phyloP scores from a whole-genome alignment of 495 filamentous ascomycete genomes.

The Hyaloscypha bicolor region DNA sequence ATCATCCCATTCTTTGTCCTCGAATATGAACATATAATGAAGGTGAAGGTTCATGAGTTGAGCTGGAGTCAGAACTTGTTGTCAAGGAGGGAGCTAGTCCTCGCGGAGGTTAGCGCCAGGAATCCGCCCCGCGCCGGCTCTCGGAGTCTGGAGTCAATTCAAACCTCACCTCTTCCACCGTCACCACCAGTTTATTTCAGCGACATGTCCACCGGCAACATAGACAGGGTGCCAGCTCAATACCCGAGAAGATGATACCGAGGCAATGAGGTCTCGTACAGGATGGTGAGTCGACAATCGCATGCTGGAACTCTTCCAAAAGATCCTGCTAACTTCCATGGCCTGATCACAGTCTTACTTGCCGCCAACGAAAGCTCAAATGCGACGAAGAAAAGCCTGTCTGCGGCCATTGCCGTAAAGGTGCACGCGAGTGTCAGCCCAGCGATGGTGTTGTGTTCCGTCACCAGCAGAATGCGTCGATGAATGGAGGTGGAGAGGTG shows the following conservation, averaged over 20 bases:
- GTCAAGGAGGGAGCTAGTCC: not conserved
- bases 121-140: not conserved
- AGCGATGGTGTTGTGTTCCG: slow-evolving; percentile 67
- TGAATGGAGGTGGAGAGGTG: slow-evolving; percentile 53
- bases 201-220: not conserved
- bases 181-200: not conserved
- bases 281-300: slow-evolving; percentile 27
- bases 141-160: not conserved
- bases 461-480: slow-evolving; percentile 73
- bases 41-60: not conserved
- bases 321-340: not conserved
- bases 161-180: not conserved
- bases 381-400: slow-evolving; percentile 56
- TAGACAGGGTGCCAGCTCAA: slow-evolving; percentile 8
- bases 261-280: slow-evolving; percentile 35
- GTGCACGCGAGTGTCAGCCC: slow-evolving; percentile 60
- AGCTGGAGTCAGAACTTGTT: not conserved
- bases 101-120: not conserved
- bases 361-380: slow-evolving; percentile 58
- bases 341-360: slow-evolving; percentile 44
- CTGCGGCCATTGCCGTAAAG: slow-evolving; percentile 57
- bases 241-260: slow-evolving; percentile 27
- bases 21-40: not conserved
- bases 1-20: not conserved
- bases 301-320: not conserved